phyloP scores from a whole-genome alignment of 169 alveolate genomes.

The Fabrea salina region DNA sequence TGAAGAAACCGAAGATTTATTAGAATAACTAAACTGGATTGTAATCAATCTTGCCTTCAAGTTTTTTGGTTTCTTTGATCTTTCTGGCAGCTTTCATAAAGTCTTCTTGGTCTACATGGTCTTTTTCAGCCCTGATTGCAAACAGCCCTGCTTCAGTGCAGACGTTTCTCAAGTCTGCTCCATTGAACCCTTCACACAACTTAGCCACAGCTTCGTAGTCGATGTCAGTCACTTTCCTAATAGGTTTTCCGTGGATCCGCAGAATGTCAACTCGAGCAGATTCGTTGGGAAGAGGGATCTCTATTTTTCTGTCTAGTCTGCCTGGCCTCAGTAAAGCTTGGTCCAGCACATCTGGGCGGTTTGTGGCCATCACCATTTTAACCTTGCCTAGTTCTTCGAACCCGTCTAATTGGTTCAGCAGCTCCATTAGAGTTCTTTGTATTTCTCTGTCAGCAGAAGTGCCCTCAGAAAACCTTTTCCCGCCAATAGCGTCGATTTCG shows the following conservation, averaged over 20 bases:
- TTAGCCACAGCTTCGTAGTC: constrained; percentile 94
- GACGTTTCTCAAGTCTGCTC: constrained; percentile 99
- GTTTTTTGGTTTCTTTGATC: constrained; percentile 93
- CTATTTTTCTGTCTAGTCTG: constrained; percentile 98
- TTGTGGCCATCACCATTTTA: constrained; percentile 99
- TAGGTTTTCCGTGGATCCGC: constrained; percentile 94
- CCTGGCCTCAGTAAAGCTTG: constrained; percentile 99
- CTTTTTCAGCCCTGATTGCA: constrained; percentile 98
- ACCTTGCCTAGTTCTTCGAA: constrained; percentile 99
- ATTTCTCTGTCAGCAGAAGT: constrained; percentile 99
- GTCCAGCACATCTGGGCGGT: constrained; percentile 99
- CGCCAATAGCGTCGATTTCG: constrained; percentile 99
- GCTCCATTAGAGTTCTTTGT: constrained; percentile 96
- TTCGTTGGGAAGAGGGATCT: constrained; percentile 98
- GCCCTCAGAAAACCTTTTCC: constrained; percentile 97
- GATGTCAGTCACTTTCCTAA: constrained; percentile 95
- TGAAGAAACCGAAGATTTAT: background rate
- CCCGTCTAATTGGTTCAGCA: constrained; percentile 98
- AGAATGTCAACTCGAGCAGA: constrained; percentile 93
- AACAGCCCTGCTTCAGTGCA: constrained; percentile 99
- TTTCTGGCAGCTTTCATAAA: constrained; percentile 96
- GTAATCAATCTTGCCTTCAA: constrained; percentile 95
- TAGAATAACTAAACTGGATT: constrained; percentile 59
- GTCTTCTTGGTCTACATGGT: constrained; percentile 97
- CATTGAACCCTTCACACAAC: constrained; percentile 97